Base-by-base conservation (phyloP, 106 monocot species). In the Posidonia australis region DNA sequence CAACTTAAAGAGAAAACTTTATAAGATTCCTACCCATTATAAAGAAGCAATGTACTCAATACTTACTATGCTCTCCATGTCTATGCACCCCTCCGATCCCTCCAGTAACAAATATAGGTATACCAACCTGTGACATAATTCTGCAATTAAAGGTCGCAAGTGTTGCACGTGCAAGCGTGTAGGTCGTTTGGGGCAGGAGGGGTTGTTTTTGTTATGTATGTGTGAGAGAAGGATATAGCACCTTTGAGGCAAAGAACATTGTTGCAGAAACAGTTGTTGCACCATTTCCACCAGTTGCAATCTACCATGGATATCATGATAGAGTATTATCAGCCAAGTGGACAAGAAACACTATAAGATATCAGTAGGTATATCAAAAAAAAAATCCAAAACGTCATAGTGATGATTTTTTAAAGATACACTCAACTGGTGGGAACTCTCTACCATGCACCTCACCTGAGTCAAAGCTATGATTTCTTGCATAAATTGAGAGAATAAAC, bases 231-330 rank as follows among this genome's bases (percentile, higher is more conserved):
- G 0, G 44, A 28, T 5, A 5, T 5, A 52, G n/a, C 28, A 98
- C 96, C 90, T 84, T 82, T 31, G 83, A 73, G 51, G 96, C 96
- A 76, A 98, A 98, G 71, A 87, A 90, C 87, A 98, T 98, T 45
- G 90, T 87, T 43, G 96, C 87, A 70, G 96, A 98, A 67, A 98
- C 90, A 62, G 96, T 98, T 63, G 96, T 98, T 47, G 96, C 96
- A 72, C 96, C 96, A 75, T 87, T 87, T 64, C 86, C 77, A 54
- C 72, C 67, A 77, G 77, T 62, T 66, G 90, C 82, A 29, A 98
- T 77, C 96, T 93, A 75, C 43, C 31, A 68, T 1, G 14, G 30
- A 18, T 14, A 0, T 36, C 16, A 61, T 42, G n/a, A 41, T 61
- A 61, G n/a, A 36, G 5, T 7, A 7, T 36, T 36, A 36, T 36